Evolutionary conservation across 805 yeast genomes (phyloP), one percentile per base, ranked within the genome.

Genomic region (Wickerhamomyces queroliae): DNA sequence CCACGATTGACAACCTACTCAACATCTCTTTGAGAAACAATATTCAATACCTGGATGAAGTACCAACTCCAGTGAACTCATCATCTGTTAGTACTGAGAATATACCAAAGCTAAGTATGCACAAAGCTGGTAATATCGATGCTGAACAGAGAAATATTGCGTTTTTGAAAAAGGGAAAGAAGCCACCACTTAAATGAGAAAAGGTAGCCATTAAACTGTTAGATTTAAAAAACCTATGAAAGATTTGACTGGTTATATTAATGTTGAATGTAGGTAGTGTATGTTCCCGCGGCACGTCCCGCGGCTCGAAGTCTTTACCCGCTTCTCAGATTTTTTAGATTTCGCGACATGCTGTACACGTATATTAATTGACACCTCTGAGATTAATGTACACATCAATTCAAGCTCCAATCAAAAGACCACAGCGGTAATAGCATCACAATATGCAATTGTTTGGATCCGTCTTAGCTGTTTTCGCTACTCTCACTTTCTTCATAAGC

Each of bases 1-100:
- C 53, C 5, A 51, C 58, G 0, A 45, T 55, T n/a, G 54, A 53
- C 18, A 52, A 49, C 26, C 35, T 55, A 16, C 49, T 55, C 34
- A 48, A 45, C 27, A 50, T 54, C 9, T 52, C 58, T 2, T 16
- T 55, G 29, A 51, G 31, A 17, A 47, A 51, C 0, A 43, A 38
- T 4, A 55, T 55, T 3, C 36, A 30, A 3, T 51, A 45, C 25
- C 26, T 55, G 1, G 54, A 53, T 8, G 56, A 43, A 13, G 44
- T 29, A 3, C 29, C 35, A 18, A 18, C 22, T 9, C 22, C 19
- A 18, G 19, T 15, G 3, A 11, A 21, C 33, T 18, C 10, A 8
- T 23, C 25, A 23, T 8, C 11, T 11, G 25, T 8, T 23, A 11
- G 25, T 8, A 13, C 5, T 4, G 17, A 26, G 17, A 26, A 26